Evolutionary conservation across 192 early-diverging fungal species (phyloP), one percentile per base, ranked within the genome.

Genomic region (Umbelopsis ramanniana): DNA sequence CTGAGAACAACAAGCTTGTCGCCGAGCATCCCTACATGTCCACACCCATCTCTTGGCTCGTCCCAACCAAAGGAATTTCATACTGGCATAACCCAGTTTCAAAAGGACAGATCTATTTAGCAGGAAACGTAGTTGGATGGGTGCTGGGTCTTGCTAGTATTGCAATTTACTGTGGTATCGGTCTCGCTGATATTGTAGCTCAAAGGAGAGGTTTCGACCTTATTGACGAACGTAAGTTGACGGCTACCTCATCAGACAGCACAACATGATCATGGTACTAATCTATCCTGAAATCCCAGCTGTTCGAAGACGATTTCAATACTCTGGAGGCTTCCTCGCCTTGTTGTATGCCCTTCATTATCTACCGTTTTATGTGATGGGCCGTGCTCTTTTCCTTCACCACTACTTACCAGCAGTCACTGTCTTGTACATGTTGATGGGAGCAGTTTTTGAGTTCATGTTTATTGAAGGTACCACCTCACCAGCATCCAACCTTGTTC

Each of bases 321-420:
- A 84, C 70, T 82, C 82, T 22, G 84, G 85, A 38, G 93, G 94
- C 40, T 96, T 96, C 85, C 86, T 97, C 74, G 90, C 92, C 71
- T 73, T 94, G 52, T 91, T 87, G 29, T 98, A 94, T 92, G 73
- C 83, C 21, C 78, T 97, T 69, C 96, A 98, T 76, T 98, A 93
- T 78, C 38, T 93, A 11, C 96, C 97, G 40, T 97, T 97, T 85
- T 96, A 93, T 77, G 70, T 95, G 50, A 94, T 95, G 93, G 95
- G 94, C 23, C 90, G 97, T 46, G 89, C 92, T 63, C 86, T 96
- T 7, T 98, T 97, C 80, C 76, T 98, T 71, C 97, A 98, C 83
- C 97, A 98, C 82, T 98, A 98, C 78, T 81, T 98, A 60, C 96
- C 95, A 2, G 89, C 92, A 6, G 88, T 91, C 45, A 91, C 96